phyloP scores from a whole-genome alignment of 805 yeast species.

The Hemisphaericaspora nanyangensis region DNA sequence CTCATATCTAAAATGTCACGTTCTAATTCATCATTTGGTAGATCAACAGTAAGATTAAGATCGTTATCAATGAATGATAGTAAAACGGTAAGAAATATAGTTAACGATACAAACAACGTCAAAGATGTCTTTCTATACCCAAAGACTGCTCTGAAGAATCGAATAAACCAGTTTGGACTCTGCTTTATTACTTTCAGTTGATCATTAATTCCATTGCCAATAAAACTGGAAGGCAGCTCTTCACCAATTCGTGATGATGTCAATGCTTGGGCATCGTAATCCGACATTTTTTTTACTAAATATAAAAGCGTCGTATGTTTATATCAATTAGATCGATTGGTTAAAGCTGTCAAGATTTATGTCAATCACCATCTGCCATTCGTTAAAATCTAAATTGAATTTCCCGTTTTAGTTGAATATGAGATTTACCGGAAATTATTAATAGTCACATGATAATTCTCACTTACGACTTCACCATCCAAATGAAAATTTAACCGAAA shows the following conservation, averaged over 20 bases:
- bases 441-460: too few species aligned
- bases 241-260: not conserved
- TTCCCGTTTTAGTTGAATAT: too few species aligned
- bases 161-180: constrained; percentile 23
- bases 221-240: not conserved
- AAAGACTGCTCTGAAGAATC: constrained; percentile 45
- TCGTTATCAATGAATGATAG: constrained; percentile 38
- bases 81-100: constrained; percentile 41
- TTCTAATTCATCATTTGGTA: constrained; percentile 43
- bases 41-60: constrained; percentile 31
- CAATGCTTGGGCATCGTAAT: not conserved
- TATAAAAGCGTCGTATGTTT: too few species aligned
- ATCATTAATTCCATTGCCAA: too few species aligned
- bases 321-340: too few species aligned
- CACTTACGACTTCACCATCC: too few species aligned
- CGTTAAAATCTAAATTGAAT: too few species aligned
- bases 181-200: too few species aligned
- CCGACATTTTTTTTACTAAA: not conserved
- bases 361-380: too few species aligned
- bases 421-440: too few species aligned
- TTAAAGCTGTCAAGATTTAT: too few species aligned
- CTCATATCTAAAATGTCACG: constrained; percentile 35
- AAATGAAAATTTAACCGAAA: too few species aligned
- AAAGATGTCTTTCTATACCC: constrained; percentile 74
- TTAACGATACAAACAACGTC: constrained; percentile 49